Conservation (phyloP, 2,329 filamentous ascomycete genomes). For the Aspergillus neotritici region DNA sequence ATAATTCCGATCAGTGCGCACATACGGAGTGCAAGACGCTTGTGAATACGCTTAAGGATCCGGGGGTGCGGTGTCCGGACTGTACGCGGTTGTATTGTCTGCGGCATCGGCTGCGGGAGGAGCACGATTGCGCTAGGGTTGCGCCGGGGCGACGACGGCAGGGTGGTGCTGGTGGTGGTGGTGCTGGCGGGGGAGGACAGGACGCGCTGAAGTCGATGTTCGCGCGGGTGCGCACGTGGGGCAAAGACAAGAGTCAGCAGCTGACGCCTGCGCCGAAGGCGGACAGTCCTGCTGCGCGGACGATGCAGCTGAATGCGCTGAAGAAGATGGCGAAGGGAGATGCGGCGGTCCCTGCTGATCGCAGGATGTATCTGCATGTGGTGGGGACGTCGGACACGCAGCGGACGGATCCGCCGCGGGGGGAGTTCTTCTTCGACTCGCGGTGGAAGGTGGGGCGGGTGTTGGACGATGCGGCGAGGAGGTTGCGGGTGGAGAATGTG, state of each 20-base stretch:
- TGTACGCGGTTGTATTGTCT: constrained; percentile 49
- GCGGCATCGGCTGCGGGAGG: constrained; percentile 50
- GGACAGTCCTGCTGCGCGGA: constrained; percentile 52
- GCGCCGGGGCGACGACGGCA: constrained; percentile 48
- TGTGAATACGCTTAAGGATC: constrained; percentile 47
- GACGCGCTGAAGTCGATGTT: constrained; percentile 70
- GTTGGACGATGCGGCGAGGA: constrained; percentile 41
- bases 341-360: constrained; percentile 69
- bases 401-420: constrained; percentile 73
- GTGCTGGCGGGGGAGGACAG: constrained; percentile 25
- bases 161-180: constrained; percentile 16
- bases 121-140: constrained; percentile 78
- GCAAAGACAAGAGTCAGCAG: constrained; percentile 62
- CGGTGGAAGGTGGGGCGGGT: constrained; percentile 84
- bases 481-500: constrained; percentile 41
- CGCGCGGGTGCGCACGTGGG: constrained; percentile 73
- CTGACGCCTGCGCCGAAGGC: constrained; percentile 56
- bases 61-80: constrained; percentile 46
- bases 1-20: constrained; percentile 50
- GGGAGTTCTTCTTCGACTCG: constrained; percentile 71
- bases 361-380: constrained; percentile 83
- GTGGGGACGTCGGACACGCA: constrained; percentile 86
- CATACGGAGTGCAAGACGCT: constrained; percentile 47
- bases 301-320: constrained; percentile 67
- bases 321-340: constrained; percentile 91